Evolutionary conservation across 1,284 basidiomycete genomes (phyloP).

Genomic region (Trichosporon coremiiforme): DNA sequence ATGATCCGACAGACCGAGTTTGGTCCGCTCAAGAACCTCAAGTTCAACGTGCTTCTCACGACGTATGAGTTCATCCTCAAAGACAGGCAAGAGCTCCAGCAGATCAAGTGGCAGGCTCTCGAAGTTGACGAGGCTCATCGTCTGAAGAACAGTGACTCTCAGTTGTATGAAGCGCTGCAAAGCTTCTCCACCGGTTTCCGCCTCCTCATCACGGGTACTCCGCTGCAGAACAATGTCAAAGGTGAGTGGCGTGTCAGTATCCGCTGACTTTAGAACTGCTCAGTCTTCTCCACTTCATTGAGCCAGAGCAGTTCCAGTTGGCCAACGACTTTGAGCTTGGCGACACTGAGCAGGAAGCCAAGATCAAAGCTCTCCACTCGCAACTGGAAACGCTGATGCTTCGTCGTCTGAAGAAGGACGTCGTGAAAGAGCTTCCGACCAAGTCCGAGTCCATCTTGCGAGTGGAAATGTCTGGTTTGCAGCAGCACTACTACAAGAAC

Average conservation of each 20-base stretch:
- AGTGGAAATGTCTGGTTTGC: constrained; percentile 96
- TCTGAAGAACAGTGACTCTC: constrained; percentile 95
- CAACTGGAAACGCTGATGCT: constrained; percentile 96
- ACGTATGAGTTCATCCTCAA: constrained; percentile 97
- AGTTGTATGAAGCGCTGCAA: constrained; percentile 90
- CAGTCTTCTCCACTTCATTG: constrained; percentile 97
- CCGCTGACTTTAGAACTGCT: constrained; percentile 70
- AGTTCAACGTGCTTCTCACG: constrained; percentile 95
- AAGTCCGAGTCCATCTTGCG: constrained; percentile 98
- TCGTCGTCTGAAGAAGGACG: constrained; percentile 91
- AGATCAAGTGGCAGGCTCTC: constrained; percentile 96
- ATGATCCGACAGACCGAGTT: constrained; percentile 94
- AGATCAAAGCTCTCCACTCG: constrained; percentile 91
- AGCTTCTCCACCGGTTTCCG: constrained; percentile 88
- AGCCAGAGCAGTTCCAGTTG: constrained; percentile 90
- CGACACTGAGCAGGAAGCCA: constrained; percentile 87
- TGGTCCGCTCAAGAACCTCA: constrained; percentile 73
- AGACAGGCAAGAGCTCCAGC: constrained; percentile 82
- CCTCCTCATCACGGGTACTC: constrained; percentile 96
- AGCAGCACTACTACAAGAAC: constrained; percentile 99
- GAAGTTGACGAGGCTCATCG: constrained; percentile 99
- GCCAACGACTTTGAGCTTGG: constrained; percentile 93
- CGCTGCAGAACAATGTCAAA: constrained; percentile 98
- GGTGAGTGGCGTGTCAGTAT: constrained; percentile 61
- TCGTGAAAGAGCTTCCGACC: constrained; percentile 93